A percentile compares a stretch with the other conserved stretches of the same genome.
Conservation (phyloP, 1,284 basidiomycete species). For the Rhodotorula sp. region DNA sequence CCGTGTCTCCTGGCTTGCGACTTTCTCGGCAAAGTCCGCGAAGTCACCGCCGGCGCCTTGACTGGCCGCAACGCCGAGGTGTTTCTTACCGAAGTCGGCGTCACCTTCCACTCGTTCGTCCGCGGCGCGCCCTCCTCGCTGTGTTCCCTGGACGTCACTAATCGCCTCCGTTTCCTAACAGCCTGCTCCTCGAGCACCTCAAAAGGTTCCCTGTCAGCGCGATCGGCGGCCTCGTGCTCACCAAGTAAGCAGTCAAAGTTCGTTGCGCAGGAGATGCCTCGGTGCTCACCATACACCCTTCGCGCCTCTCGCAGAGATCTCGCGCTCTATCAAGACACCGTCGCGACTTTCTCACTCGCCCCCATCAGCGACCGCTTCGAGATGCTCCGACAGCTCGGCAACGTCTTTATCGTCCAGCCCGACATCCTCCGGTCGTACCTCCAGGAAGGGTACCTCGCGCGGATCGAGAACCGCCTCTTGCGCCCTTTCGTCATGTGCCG, state of each 20-base stretch:
- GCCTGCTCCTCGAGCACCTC: constrained; percentile 88
- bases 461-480: constrained; percentile 82
- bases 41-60: constrained; percentile 68
- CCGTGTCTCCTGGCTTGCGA: constrained; percentile 89
- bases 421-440: constrained; percentile 91
- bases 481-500: constrained; percentile 88
- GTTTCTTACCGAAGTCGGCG: constrained; percentile 89
- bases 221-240: constrained; percentile 95
- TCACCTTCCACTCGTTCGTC: constrained; percentile 83
- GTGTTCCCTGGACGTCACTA: background rate
- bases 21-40: constrained; percentile 74
- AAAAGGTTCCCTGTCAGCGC: constrained; percentile 96
- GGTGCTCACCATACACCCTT: constrained; percentile 10
- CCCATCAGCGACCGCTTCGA: constrained; percentile 93
- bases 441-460: constrained; percentile 78
- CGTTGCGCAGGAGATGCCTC: background rate
- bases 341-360: constrained; percentile 75
- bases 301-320: constrained; percentile 67
- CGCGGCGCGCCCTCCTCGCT: too few relatives aligned
- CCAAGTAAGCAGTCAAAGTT: constrained; percentile 64
- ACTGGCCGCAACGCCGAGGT: constrained; percentile 89
- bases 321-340: constrained; percentile 91
- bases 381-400: constrained; percentile 95
- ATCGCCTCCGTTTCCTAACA: constrained; percentile 46
- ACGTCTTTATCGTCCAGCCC: constrained; percentile 91